A percentile compares a stretch with the other conserved stretches of the same genome.
phyloP scores from a whole-genome alignment of 495 filamentous ascomycete species.

The Aspergillus nidulans region DNA sequence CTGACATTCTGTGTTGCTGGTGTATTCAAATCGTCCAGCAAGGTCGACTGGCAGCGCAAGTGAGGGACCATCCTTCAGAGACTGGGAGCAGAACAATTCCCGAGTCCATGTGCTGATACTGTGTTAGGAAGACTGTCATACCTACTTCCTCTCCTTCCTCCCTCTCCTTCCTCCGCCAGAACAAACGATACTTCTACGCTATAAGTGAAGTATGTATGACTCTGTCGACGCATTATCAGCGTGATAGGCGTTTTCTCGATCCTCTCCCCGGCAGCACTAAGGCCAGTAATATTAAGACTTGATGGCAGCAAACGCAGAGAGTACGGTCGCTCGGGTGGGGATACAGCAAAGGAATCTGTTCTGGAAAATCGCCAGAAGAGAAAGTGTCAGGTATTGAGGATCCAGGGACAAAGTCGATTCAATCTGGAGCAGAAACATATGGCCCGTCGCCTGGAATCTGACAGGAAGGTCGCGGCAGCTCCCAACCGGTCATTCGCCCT shows the following conservation, averaged over 20 bases:
- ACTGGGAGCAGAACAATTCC: slow-evolving; percentile 8
- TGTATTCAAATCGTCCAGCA: slow-evolving; percentile 10
- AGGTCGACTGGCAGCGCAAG: neutral
- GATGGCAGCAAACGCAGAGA: slow-evolving; percentile 13
- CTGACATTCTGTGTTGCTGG: slow-evolving; percentile 3
- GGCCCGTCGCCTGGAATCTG: slow-evolving; percentile 3
- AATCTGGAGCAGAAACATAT: slow-evolving; percentile 15
- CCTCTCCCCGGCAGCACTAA: neutral
- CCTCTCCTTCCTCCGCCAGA: slow-evolving; percentile 1
- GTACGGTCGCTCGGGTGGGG: slow-evolving; percentile 9
- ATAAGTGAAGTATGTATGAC: slow-evolving; percentile 16
- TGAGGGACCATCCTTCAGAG: neutral
- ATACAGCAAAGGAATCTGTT: slow-evolving; percentile 10
- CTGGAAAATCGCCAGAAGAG: slow-evolving; percentile 15
- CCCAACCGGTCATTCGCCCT: slow-evolving; percentile 15
- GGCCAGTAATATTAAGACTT: slow-evolving; percentile 3
- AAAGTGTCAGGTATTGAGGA: slow-evolving; percentile 15
- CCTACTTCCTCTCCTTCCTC: slow-evolving; percentile 12
- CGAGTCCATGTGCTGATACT: slow-evolving; percentile 15
- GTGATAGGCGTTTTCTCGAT: slow-evolving; percentile 7
- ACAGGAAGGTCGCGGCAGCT: neutral
- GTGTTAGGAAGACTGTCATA: slow-evolving; percentile 14
- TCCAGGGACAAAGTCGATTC: slow-evolving; percentile 16
- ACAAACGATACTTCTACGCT: slow-evolving; percentile 11
- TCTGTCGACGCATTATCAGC: slow-evolving; percentile 9